phyloP scores from a whole-genome alignment of 2,329 filamentous ascomycete species.

The Claviceps pusilla region DNA sequence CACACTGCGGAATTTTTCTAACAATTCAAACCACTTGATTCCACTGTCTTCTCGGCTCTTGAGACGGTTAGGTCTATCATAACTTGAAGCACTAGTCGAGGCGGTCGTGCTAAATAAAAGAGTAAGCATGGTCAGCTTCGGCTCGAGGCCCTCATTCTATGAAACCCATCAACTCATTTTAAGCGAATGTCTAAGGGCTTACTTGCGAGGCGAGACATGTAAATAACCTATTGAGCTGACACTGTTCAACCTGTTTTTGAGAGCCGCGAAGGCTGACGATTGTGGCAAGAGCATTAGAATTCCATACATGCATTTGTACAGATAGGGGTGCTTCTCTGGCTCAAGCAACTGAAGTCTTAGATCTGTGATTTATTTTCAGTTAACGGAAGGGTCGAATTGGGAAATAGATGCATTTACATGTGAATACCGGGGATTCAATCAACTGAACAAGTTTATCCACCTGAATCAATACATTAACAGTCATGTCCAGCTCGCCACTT shows the following conservation, averaged over 20 bases:
- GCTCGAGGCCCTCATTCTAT: background rate
- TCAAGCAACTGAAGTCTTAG: conserved; percentile 88
- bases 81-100: conserved; percentile 37
- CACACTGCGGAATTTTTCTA: conserved; percentile 86
- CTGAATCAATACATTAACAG: conserved; percentile 94
- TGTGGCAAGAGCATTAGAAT: conserved; percentile 96
- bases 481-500: conserved; percentile 95
- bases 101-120: conserved; percentile 25
- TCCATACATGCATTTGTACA: conserved; percentile 96
- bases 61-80: conserved; percentile 63
- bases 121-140: conserved; percentile 1
- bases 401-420: conserved; percentile 45
- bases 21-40: conserved; percentile 81
- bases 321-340: conserved; percentile 82
- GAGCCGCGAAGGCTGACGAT: conserved; percentile 86
- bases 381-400: background rate
- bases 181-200: conserved; percentile 26
- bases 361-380: conserved; percentile 35
- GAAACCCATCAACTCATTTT: too few relatives aligned
- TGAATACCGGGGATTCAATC: conserved; percentile 93
- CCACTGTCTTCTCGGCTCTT: conserved; percentile 67
- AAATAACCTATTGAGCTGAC: conserved; percentile 94
- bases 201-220: conserved; percentile 67
- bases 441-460: conserved; percentile 97
- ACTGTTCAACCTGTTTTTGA: conserved; percentile 93